phyloP scores from a whole-genome alignment of 2,329 filamentous ascomycete species.

The Diaporthe batatas region DNA sequence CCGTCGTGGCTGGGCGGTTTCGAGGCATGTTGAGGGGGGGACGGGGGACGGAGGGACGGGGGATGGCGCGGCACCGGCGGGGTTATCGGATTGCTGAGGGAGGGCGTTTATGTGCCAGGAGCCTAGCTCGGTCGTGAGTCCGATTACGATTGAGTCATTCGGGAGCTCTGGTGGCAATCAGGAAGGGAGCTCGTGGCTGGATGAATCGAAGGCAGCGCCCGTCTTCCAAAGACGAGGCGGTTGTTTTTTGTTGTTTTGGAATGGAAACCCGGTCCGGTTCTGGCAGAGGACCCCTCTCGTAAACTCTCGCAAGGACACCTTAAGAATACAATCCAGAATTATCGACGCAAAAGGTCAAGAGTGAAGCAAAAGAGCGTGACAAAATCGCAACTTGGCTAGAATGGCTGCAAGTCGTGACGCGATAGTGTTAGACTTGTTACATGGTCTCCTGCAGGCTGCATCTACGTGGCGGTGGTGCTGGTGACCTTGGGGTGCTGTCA shows the following conservation, averaged over 20 bases:
- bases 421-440: conserved; percentile 13
- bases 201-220: conserved; percentile 31
- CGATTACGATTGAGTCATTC: background rate
- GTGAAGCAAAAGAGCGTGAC: conserved; percentile 35
- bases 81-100: background rate
- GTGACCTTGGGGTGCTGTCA: conserved; percentile 21
- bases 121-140: background rate
- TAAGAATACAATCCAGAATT: conserved; percentile 18
- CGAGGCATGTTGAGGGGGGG: conserved; percentile 69
- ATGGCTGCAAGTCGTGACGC: conserved; percentile 14
- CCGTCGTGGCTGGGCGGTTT: conserved; percentile 78
- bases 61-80: background rate
- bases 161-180: conserved; percentile 17
- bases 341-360: conserved; percentile 9
- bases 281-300: background rate
- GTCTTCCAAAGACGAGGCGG: conserved; percentile 23
- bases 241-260: conserved; percentile 28
- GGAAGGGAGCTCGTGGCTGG: background rate
- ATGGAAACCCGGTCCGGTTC: conserved; percentile 15
- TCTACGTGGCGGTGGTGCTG: conserved; percentile 24
- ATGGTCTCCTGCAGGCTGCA: background rate
- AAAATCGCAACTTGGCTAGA: conserved; percentile 1
- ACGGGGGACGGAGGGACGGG: no score
- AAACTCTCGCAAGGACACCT: background rate
- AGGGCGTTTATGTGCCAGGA: background rate